Percentiles rank a stretch among this genome's conserved stretches.
Conservation (phyloP, 192 early-diverging fungal genomes). For the Gaertneriomyces semiglobifer region DNA sequence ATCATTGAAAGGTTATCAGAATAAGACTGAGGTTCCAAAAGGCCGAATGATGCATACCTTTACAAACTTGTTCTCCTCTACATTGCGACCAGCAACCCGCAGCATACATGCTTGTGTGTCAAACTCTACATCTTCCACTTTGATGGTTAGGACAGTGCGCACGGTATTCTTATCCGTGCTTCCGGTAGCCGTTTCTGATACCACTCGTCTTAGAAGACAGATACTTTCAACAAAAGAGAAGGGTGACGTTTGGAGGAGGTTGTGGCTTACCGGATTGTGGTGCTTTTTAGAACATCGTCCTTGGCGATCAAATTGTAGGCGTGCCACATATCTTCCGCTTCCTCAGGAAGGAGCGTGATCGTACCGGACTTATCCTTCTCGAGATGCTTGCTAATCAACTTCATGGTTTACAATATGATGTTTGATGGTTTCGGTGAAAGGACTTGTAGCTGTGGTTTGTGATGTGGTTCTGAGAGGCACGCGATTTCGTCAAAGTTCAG, state of each 20-base stretch:
- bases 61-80: constrained; percentile 83
- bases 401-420: constrained; percentile 45
- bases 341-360: constrained; percentile 80
- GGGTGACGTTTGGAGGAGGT: background rate
- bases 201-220: constrained; percentile 64
- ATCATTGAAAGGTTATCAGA: background rate
- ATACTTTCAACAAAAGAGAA: background rate
- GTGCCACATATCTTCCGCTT: constrained; percentile 98
- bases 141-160: constrained; percentile 76
- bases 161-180: constrained; percentile 80
- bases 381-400: constrained; percentile 65
- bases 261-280: constrained; percentile 68
- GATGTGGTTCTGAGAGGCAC: no score
- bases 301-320: constrained; percentile 74
- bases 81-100: constrained; percentile 83
- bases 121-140: constrained; percentile 83
- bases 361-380: constrained; percentile 79
- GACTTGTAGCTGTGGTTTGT: no score
- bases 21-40: no score
- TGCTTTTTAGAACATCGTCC: constrained; percentile 82
- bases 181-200: constrained; percentile 83
- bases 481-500: no score
- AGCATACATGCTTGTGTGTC: constrained; percentile 82
- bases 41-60: constrained; percentile 53
- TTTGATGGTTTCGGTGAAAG: background rate